Evolutionary conservation across 148 eudicot species (phyloP).

Genomic region (Spergularia marina): DNA sequence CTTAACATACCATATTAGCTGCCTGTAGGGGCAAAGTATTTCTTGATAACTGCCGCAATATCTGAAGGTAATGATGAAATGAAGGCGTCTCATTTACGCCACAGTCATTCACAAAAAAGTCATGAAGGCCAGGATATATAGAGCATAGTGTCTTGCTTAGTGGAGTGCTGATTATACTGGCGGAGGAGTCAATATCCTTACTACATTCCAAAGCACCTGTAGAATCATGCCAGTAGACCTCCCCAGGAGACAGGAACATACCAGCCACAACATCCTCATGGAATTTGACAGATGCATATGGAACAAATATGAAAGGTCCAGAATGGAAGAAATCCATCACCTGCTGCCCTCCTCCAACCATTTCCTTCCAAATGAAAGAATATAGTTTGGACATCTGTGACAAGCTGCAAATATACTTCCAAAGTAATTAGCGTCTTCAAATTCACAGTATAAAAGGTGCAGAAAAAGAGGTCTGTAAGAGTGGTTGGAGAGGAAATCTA

Average conservation of each 20-base stretch:
- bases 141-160: slow-evolving; percentile 49
- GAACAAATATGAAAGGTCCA: slow-evolving; percentile 79
- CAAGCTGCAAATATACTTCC: slow-evolving; percentile 45
- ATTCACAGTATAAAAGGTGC: slow-evolving; percentile 7
- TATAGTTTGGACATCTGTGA: slow-evolving; percentile 85
- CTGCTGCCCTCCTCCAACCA: slow-evolving; percentile 51
- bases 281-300: slow-evolving; percentile 35
- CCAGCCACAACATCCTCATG: slow-evolving; percentile 70
- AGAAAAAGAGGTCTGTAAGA: neutral
- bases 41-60: slow-evolving; percentile 63
- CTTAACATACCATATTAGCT: slow-evolving; percentile 58
- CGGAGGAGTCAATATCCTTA: slow-evolving; percentile 29
- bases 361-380: slow-evolving; percentile 62
- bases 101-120: slow-evolving; percentile 78
- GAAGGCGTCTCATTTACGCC: slow-evolving; percentile 72
- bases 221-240: slow-evolving; percentile 82
- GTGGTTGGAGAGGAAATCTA: neutral
- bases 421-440: slow-evolving; percentile 15
- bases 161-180: slow-evolving; percentile 16
- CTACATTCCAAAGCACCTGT: slow-evolving; percentile 53
- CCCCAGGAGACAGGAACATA: slow-evolving; percentile 52
- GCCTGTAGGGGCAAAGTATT: slow-evolving; percentile 56
- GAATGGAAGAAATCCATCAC: slow-evolving; percentile 46
- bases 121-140: slow-evolving; percentile 69
- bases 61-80: slow-evolving; percentile 58